Percentiles rank a stretch among this genome's conserved stretches.
Conservation (phyloP, 2,329 filamentous ascomycete species). For the Orbilia quercus region DNA sequence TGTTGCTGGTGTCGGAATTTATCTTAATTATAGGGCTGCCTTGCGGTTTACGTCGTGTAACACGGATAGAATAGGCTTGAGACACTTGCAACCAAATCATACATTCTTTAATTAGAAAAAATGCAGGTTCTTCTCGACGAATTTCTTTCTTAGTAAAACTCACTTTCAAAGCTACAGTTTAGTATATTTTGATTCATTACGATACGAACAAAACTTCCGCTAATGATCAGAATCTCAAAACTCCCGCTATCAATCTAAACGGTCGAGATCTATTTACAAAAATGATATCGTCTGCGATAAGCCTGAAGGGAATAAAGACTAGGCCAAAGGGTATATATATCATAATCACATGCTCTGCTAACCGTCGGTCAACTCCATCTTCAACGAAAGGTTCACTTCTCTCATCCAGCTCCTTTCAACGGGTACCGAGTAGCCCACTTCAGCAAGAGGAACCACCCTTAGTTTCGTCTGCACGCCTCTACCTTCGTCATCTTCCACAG, state of each 20-base stretch:
- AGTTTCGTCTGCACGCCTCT: conserved; percentile 5
- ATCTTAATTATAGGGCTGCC: conserved; percentile 12
- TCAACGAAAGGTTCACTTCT: conserved; percentile 41
- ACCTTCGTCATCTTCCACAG: conserved; percentile 32
- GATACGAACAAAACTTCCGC: too few species aligned
- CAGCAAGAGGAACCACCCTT: conserved; percentile 36
- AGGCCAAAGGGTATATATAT: not conserved
- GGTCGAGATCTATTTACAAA: too few species aligned
- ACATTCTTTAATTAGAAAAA: too few species aligned
- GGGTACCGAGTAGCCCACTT: conserved; percentile 27
- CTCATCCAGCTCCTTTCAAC: conserved; percentile 44
- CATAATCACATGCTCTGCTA: not conserved
- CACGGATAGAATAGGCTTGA: conserved; percentile 1
- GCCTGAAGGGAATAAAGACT: not conserved
- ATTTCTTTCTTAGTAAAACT: not conserved
- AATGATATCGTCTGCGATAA: too few species aligned
- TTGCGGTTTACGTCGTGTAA: not conserved
- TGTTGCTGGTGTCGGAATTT: not conserved
- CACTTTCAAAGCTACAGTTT: too few species aligned
- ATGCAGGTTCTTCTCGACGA: not conserved
- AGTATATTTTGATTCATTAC: too few species aligned
- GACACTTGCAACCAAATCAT: too few species aligned
- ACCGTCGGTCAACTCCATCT: not conserved
- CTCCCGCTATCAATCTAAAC: too few species aligned
- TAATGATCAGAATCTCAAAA: too few species aligned